Percentiles rank a stretch among this genome's conserved stretches.
Conservation (phyloP, 306 rosid species). For the Cucurbita argyrosperma region DNA sequence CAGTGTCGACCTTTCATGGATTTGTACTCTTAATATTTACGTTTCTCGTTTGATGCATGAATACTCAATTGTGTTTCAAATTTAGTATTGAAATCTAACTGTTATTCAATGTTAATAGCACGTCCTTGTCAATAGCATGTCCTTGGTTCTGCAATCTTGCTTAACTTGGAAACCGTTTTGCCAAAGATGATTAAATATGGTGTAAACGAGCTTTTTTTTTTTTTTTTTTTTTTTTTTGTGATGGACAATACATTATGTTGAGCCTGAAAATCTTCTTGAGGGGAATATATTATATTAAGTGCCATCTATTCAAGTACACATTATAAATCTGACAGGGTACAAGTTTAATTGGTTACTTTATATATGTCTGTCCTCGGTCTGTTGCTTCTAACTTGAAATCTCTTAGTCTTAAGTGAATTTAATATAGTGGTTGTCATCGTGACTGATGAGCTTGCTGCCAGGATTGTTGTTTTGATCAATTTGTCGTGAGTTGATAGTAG, state of each 20-base stretch:
- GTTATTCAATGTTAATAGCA: background rate
- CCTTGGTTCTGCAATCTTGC: background rate
- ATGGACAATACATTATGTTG: background rate
- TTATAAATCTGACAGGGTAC: background rate
- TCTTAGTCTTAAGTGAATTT: background rate
- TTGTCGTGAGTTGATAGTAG: background rate
- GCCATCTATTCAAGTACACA: background rate
- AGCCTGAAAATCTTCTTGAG: background rate
- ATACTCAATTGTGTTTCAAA: background rate
- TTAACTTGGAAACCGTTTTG: background rate
- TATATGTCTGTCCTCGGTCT: background rate
- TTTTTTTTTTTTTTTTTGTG: background rate
- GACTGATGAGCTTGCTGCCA: background rate
- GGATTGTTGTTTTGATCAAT: background rate
- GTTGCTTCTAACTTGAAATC: background rate
- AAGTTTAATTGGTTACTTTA: background rate
- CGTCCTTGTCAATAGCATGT: background rate
- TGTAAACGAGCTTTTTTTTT: background rate
- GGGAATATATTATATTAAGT: background rate
- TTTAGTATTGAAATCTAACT: background rate
- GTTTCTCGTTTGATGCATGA: background rate
- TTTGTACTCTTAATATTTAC: background rate
- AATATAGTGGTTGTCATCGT: background rate
- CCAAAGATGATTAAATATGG: background rate
- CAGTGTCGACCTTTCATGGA: conserved; percentile 11